A percentile compares a stretch with the other conserved stretches of the same genome.
Conservation (phyloP, 2,329 filamentous ascomycete species). For the Hypoxylon sp. region DNA sequence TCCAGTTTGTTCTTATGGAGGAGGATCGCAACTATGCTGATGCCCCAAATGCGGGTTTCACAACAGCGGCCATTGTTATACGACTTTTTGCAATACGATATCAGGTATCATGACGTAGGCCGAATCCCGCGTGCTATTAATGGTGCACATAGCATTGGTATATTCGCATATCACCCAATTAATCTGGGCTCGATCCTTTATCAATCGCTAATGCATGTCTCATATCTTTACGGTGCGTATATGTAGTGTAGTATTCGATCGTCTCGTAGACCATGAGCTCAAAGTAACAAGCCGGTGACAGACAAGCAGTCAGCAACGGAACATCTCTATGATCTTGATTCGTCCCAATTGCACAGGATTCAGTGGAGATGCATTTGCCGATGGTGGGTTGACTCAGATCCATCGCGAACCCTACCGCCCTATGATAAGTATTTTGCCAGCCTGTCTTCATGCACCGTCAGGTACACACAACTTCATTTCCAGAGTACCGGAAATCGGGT, state of each 20-base stretch:
- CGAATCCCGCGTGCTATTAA: constrained; percentile 29
- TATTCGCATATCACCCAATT: constrained; percentile 21
- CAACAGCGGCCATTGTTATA: constrained; percentile 11
- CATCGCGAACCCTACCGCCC: constrained; percentile 40
- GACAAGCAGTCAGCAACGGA: constrained; percentile 33
- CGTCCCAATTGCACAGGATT: constrained; percentile 35
- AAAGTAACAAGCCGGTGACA: constrained; percentile 20
- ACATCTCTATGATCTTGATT: constrained; percentile 33
- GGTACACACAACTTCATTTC: constrained; percentile 34
- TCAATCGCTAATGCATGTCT: constrained; percentile 41
- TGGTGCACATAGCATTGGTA: constrained; percentile 16
- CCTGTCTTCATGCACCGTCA: constrained; percentile 29
- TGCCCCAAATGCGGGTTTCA: constrained; percentile 15
- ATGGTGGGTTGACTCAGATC: constrained; percentile 47
- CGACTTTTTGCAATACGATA: constrained; percentile 5
- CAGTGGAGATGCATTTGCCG: constrained; percentile 45
- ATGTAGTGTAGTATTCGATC: constrained; percentile 30
- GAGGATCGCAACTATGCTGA: not conserved
- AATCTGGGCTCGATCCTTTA: constrained; percentile 34
- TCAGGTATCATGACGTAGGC: constrained; percentile 36
- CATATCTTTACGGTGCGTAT: constrained; percentile 25
- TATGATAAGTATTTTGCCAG: constrained; percentile 27
- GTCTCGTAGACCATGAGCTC: constrained; percentile 28
- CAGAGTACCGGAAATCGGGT: constrained; percentile 36
- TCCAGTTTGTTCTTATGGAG: constrained; percentile 9